Conservation (phyloP, 192 early-diverging fungal genomes). For the Fimicolochytrium jonesii region DNA sequence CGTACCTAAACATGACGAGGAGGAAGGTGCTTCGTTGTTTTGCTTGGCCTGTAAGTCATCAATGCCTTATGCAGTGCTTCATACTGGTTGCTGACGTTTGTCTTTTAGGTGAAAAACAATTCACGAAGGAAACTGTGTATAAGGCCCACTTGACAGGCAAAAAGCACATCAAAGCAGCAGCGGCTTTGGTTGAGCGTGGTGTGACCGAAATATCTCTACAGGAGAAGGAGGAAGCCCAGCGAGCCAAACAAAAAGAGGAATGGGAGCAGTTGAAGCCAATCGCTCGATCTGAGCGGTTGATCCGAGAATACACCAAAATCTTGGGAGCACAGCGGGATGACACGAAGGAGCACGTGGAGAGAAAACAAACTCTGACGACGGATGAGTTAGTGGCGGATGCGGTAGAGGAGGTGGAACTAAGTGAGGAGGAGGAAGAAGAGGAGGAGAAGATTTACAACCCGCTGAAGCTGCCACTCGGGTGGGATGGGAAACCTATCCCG, state of each 20-base stretch:
- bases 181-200: constrained; percentile 35
- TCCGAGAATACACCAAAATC: constrained; percentile 48
- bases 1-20: constrained; percentile 31
- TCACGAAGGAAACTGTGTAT: constrained; percentile 79
- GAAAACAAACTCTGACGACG: constrained; percentile 88
- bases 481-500: constrained; percentile 98
- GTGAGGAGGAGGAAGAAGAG: constrained; percentile 64
- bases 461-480: constrained; percentile 89
- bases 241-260: constrained; percentile 47
- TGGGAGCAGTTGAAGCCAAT: constrained; percentile 41
- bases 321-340: constrained; percentile 58
- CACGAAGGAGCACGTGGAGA: constrained; percentile 81
- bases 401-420: constrained; percentile 50
- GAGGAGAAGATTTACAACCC: constrained; percentile 96
- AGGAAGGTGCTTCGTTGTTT: constrained; percentile 53
- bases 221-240: constrained; percentile 24
- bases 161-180: constrained; percentile 84
- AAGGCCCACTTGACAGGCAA: constrained; percentile 82
- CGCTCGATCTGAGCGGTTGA: constrained; percentile 59
- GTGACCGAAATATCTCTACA: constrained; percentile 17
- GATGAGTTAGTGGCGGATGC: constrained; percentile 56
- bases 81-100: background rate
- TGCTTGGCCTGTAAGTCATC: constrained; percentile 62
- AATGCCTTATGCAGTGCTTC: background rate
- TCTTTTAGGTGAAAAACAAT: constrained; percentile 64